These are phyloP conservation scores for Dendrobium catenatum DNA, from an alignment of 106 monocot species.

Conservation along the genomic window DNA sequence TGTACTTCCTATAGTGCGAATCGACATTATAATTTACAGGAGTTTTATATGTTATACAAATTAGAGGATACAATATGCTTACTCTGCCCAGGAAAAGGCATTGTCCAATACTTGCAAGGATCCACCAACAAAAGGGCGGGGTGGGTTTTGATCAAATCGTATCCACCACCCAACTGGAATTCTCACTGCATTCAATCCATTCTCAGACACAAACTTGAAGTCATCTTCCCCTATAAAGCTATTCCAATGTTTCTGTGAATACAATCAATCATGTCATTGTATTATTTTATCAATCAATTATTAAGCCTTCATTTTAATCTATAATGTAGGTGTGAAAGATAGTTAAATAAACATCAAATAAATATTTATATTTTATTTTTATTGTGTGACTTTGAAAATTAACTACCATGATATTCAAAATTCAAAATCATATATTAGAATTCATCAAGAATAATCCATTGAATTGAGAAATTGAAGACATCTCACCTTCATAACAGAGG, in stretches of 20 bases:
- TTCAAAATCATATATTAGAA: no score
- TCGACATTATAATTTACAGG: no score
- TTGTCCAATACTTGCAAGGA: slow-evolving; percentile 59
- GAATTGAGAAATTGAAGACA: no score
- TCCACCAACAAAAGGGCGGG: slow-evolving; percentile 53
- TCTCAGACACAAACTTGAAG: no score
- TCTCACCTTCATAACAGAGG: slow-evolving; percentile 34
- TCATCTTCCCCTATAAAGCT: slow-evolving; percentile 35
- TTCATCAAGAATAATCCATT: no score
- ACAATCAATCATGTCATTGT: not conserved
- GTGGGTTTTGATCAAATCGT: slow-evolving; percentile 50
- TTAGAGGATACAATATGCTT: slow-evolving; percentile 6
- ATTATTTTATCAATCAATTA: not conserved
- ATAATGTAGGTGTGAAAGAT: no score
- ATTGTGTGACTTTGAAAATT: no score
- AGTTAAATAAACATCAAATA: no score
- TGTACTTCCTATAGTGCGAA: slow-evolving; percentile 22
- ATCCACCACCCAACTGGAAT: slow-evolving; percentile 98
- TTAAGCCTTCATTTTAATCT: no score
- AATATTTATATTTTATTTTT: no score
- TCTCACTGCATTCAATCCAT: slow-evolving; percentile 44
- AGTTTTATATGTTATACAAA: no score
- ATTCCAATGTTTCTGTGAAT: slow-evolving; percentile 53
- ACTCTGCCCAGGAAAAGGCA: slow-evolving; percentile 80
- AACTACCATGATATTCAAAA: no score